These are phyloP conservation scores for Rhizopogon vulgaris DNA, from an alignment of 768 basidiomycete genomes.

Conservation along the genomic window DNA sequence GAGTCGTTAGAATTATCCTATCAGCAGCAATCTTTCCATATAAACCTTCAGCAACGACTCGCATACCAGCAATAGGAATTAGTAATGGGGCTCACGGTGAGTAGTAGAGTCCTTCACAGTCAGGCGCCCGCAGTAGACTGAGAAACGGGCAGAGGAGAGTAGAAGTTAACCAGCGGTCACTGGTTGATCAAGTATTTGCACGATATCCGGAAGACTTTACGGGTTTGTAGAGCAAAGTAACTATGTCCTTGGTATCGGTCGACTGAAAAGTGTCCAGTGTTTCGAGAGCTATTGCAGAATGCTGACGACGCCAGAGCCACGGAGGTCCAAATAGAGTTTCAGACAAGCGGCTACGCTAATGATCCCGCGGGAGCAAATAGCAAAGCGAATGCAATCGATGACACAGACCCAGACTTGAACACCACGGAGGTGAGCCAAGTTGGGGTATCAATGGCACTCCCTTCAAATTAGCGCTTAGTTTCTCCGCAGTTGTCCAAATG, in stretches of 20 bases:
- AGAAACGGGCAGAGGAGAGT: not conserved
- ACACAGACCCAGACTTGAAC: constrained; percentile 5
- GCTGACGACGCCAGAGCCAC: constrained; percentile 43
- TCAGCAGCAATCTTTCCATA: too few species aligned
- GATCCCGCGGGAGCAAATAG: not conserved
- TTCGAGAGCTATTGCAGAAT: constrained; percentile 52
- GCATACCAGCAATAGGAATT: too few species aligned
- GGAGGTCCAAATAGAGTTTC: constrained; percentile 31
- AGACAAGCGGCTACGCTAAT: constrained; percentile 15
- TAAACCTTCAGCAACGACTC: too few species aligned
- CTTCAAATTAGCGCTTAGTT: not conserved
- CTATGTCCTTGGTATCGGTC: not conserved
- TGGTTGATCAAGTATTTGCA: constrained; percentile 12
- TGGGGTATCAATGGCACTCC: not conserved
- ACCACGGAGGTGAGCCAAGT: constrained; percentile 1
- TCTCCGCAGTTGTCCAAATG: constrained; percentile 30
- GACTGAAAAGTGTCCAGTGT: constrained; percentile 23
- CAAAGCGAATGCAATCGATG: not conserved
- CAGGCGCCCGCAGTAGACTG: not conserved
- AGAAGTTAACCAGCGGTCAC: constrained; percentile 9
- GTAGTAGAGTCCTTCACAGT: not conserved
- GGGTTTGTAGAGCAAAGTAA: constrained; percentile 1
- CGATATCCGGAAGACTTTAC: constrained; percentile 13
- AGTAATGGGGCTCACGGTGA: too few species aligned
- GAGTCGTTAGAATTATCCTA: too few species aligned